Evolutionary conservation across 805 yeast genomes (phyloP).

Genomic region (Wickerhamiella siamensis): DNA sequence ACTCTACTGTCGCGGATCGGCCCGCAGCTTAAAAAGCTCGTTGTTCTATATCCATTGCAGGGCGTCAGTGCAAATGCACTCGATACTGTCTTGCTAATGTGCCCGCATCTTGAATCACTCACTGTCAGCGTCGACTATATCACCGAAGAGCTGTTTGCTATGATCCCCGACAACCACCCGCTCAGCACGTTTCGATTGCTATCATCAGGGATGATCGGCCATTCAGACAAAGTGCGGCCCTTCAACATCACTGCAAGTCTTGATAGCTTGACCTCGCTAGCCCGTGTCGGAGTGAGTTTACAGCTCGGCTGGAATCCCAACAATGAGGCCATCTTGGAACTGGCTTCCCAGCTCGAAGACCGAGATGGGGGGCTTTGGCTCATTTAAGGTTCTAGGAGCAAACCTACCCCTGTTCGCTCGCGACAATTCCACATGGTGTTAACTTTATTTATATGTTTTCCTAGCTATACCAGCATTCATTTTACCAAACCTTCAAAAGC

Average conservation of each 20-base stretch:
- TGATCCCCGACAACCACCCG: slow-evolving; percentile 32
- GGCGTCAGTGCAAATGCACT: slow-evolving; percentile 51
- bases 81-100: slow-evolving; percentile 57
- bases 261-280: slow-evolving; percentile 54
- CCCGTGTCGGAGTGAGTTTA: slow-evolving; percentile 50
- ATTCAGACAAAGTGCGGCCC: slow-evolving; percentile 69
- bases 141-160: slow-evolving; percentile 28
- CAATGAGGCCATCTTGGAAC: not conserved
- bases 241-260: slow-evolving; percentile 84
- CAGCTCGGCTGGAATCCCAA: slow-evolving; percentile 63
- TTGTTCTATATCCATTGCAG: slow-evolving; percentile 83
- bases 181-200: slow-evolving; percentile 54
- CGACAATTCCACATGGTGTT: no score
- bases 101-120: slow-evolving; percentile 54
- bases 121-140: slow-evolving; percentile 72
- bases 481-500: no score
- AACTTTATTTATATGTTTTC: no score
- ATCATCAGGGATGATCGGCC: slow-evolving; percentile 73
- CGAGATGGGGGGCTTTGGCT: slow-evolving; percentile 1
- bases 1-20: slow-evolving; percentile 53
- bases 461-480: no score
- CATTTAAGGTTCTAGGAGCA: not conserved
- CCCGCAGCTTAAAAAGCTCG: slow-evolving; percentile 41
- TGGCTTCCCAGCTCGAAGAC: not conserved
- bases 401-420: no score